Evolutionary conservation across 306 rosid species (phyloP).

Genomic region (Fragaria vesca): DNA sequence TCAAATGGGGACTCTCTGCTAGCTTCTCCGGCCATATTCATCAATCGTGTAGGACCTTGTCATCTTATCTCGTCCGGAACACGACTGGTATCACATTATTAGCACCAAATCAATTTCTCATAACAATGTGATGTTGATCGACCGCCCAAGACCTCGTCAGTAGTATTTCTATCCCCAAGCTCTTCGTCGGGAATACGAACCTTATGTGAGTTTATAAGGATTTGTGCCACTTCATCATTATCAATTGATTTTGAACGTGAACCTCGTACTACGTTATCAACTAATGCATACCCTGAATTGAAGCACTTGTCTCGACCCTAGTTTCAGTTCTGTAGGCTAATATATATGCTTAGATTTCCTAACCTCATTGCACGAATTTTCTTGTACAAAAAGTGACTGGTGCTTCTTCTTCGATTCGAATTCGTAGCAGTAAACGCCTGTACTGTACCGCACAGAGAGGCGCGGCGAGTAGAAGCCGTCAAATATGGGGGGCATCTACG

Average conservation of each 20-base stretch:
- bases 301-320: no score
- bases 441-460: neutral
- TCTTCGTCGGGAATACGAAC: no score
- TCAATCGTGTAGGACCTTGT: slow-evolving; percentile 16
- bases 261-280: no score
- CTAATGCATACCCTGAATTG: no score
- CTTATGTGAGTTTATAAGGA: no score
- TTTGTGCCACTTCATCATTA: no score
- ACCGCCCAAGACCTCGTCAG: neutral
- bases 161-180: neutral
- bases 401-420: neutral
- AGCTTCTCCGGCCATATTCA: slow-evolving; percentile 2
- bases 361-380: neutral
- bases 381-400: neutral
- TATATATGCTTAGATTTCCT: neutral
- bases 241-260: no score
- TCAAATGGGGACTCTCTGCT: slow-evolving; percentile 17
- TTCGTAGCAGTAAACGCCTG: neutral
- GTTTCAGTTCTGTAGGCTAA: no score
- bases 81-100: slow-evolving; percentile 18
- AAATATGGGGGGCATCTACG: slow-evolving; percentile 13
- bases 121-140: neutral
- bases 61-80: slow-evolving; percentile 4
- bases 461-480: slow-evolving; percentile 28
- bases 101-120: neutral